Percentiles rank a stretch among this genome's conserved stretches.
Evolutionary conservation across 78 protist genomes (phyloP).

Genomic region (Polysphondylium violaceum): DNA sequence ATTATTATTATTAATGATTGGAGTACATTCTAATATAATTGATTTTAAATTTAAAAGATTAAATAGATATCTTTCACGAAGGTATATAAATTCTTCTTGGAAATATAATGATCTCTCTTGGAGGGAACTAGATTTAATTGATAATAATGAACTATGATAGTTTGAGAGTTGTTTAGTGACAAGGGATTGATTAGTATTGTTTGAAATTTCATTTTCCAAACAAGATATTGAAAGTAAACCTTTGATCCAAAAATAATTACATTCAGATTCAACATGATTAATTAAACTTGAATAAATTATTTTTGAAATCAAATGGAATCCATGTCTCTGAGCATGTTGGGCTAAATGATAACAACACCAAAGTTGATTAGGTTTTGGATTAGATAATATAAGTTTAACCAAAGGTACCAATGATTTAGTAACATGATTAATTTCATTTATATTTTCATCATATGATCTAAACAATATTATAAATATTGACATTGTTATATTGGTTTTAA

Average conservation of each 20-base stretch:
- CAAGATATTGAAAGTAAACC: conserved; percentile 20
- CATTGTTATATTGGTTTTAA: background rate
- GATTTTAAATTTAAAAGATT: conserved; percentile 46
- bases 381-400: background rate
- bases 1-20: background rate
- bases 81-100: conserved; percentile 42
- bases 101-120: conserved; percentile 50
- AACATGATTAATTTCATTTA: background rate
- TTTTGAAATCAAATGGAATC: conserved; percentile 49
- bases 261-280: conserved; percentile 28
- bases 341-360: conserved; percentile 59
- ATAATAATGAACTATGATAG: conserved; percentile 3
- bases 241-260: conserved; percentile 57
- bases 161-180: conserved; percentile 7
- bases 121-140: background rate
- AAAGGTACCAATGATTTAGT: conserved; percentile 1
- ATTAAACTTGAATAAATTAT: conserved; percentile 19
- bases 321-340: conserved; percentile 39
- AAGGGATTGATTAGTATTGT: background rate
- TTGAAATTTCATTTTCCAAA: conserved; percentile 27
- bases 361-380: background rate
- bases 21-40: background rate
- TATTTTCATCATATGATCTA: conserved; percentile 60
- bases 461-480: conserved; percentile 40
- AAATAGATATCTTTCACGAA: conserved; percentile 35